Evolutionary conservation across 768 basidiomycete genomes (phyloP).

Genomic region (Phylloporus scabripes): DNA sequence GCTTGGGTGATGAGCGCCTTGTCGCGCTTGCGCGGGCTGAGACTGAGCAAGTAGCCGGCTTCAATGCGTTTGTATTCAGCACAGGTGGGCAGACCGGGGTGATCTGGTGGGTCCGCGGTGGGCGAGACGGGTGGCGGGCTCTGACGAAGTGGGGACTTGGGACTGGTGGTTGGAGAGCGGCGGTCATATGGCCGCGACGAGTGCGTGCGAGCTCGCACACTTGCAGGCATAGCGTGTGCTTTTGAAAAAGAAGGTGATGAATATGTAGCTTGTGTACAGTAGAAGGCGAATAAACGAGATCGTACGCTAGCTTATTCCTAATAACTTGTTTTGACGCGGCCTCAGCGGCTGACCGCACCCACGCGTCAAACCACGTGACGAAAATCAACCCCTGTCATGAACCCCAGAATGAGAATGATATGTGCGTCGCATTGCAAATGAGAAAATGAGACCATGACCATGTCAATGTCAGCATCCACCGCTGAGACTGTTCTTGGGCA

Average conservation of each 20-base stretch:
- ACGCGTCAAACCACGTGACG: conserved; percentile 25
- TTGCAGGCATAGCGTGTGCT: conserved; percentile 20
- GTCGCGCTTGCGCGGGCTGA: conserved; percentile 52
- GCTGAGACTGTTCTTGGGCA: conserved; percentile 52
- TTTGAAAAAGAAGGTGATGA: conserved; percentile 7
- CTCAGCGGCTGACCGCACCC: conserved; percentile 26
- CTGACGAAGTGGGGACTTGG: not conserved
- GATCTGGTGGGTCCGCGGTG: conserved; percentile 7
- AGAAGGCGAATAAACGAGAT: conserved; percentile 14
- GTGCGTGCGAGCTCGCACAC: conserved; percentile 10
- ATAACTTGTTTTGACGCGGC: conserved; percentile 10
- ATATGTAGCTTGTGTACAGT: conserved; percentile 26
- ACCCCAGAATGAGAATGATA: not conserved
- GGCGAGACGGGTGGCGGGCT: not conserved
- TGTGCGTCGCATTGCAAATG: not conserved
- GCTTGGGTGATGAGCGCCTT: conserved; percentile 71
- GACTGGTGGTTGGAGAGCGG: conserved; percentile 9
- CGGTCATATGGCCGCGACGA: conserved; percentile 22
- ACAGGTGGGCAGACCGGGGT: conserved; percentile 56
- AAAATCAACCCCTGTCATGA: conserved; percentile 22
- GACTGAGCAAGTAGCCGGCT: conserved; percentile 49
- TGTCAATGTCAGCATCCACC: conserved; percentile 23
- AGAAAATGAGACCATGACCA: conserved; percentile 3
- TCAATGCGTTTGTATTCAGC: conserved; percentile 57
- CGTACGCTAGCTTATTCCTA: conserved; percentile 12